A percentile compares a stretch with the other conserved stretches of the same genome.
Conservation (phyloP, 352 stramenopile genomes). For the Elongisporangium undulatum region DNA sequence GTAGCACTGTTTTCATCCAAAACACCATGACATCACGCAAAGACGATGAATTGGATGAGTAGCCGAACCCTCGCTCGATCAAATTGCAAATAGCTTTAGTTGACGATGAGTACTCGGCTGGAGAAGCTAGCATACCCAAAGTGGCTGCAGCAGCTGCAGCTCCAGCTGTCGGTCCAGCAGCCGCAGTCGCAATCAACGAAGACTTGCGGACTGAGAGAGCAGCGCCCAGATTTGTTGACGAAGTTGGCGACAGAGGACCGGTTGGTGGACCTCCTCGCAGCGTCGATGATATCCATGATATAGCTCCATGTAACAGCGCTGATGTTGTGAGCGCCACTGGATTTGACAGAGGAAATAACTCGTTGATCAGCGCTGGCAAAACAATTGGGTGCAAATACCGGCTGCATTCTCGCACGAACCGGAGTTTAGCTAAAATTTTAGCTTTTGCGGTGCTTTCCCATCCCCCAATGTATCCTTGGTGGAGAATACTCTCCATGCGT, state of each 20-base stretch:
- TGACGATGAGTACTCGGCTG: slow-evolving; percentile 40
- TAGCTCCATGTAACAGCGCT: slow-evolving; percentile 47
- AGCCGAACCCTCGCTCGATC: slow-evolving; percentile 61
- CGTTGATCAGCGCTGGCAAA: slow-evolving; percentile 58
- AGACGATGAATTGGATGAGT: slow-evolving; percentile 29
- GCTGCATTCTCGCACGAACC: slow-evolving; percentile 74
- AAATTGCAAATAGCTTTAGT: slow-evolving; percentile 46
- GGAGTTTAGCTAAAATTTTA: slow-evolving; percentile 60
- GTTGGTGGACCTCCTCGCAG: slow-evolving; percentile 30
- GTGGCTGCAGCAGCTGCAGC: slow-evolving; percentile 26
- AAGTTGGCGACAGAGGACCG: slow-evolving; percentile 26
- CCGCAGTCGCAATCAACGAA: slow-evolving; percentile 29
- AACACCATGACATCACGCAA: slow-evolving; percentile 42
- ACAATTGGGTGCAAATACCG: slow-evolving; percentile 58
- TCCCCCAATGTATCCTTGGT: slow-evolving; percentile 76
- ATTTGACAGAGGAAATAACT: slow-evolving; percentile 45
- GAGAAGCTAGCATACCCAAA: slow-evolving; percentile 44
- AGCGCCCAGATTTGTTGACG: slow-evolving; percentile 21
- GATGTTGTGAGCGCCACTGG: slow-evolving; percentile 44
- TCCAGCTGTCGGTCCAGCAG: background rate
- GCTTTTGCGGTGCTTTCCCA: slow-evolving; percentile 70
- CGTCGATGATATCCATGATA: slow-evolving; percentile 59
- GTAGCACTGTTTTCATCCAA: slow-evolving; percentile 59
- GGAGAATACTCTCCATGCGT: slow-evolving; percentile 70
- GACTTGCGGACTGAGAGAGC: slow-evolving; percentile 46